Percentiles rank a stretch among this genome's conserved stretches.
These are phyloP conservation scores for Leptodermis oblonga DNA, from an alignment of 257 asterid species.

Conservation along the genomic window DNA sequence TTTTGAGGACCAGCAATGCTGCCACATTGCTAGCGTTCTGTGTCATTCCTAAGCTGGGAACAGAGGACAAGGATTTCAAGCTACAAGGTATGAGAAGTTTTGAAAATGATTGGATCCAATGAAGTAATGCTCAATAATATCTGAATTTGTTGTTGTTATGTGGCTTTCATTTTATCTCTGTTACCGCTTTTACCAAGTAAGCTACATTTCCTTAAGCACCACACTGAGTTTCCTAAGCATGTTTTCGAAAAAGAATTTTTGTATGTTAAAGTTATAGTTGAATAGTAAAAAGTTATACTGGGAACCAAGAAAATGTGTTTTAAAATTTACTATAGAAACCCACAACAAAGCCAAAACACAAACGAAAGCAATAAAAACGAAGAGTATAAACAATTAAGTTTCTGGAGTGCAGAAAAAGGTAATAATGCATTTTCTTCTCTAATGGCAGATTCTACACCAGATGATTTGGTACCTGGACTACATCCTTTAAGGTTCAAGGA, in stretches of 20 bases:
- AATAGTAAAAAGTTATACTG: too few relatives aligned
- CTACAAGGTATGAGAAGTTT: background rate
- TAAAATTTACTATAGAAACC: too few relatives aligned
- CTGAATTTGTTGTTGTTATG: too few relatives aligned
- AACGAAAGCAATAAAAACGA: too few relatives aligned
- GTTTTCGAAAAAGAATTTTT: too few relatives aligned
- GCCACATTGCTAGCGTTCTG: background rate
- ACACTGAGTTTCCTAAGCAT: background rate
- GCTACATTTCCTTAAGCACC: background rate
- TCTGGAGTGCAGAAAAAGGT: background rate
- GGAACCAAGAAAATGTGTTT: too few relatives aligned
- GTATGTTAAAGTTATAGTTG: too few relatives aligned
- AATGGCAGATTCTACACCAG: conserved; percentile 9
- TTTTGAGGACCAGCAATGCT: conserved; percentile 12
- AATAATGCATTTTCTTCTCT: background rate
- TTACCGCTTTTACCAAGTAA: background rate
- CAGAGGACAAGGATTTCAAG: background rate
- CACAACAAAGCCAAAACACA: too few relatives aligned
- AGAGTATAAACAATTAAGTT: too few relatives aligned
- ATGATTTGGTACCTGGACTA: conserved; percentile 14
- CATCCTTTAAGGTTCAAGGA: conserved; percentile 14
- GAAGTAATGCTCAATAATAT: too few relatives aligned
- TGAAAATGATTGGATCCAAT: too few relatives aligned
- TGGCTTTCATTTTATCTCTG: background rate
- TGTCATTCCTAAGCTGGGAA: background rate